Percentiles rank a stretch among this genome's conserved stretches.
Conservation (phyloP, 768 basidiomycete genomes). For the Lepiota brunneoincarnata region DNA sequence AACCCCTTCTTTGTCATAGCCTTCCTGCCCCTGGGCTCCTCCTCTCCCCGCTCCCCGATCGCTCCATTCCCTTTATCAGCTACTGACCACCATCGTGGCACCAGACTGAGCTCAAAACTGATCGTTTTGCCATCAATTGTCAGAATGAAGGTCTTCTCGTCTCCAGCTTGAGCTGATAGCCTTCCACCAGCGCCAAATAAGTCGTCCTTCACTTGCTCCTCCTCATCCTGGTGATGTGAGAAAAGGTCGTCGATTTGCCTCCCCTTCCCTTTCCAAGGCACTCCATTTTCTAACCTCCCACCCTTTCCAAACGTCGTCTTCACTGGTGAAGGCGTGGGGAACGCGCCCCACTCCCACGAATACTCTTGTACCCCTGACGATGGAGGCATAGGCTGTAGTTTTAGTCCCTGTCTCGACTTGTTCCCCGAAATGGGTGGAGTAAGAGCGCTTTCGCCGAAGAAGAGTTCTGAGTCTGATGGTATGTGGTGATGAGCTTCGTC, state of each 20-base stretch:
- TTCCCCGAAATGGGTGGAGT: constrained; percentile 2
- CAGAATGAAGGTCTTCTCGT: constrained; percentile 64
- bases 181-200: constrained; percentile 10
- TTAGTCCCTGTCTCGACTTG: neutral
- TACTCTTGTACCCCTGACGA: constrained; percentile 56
- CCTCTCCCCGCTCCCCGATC: no score
- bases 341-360: constrained; percentile 93
- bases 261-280: constrained; percentile 21
- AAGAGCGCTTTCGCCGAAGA: neutral
- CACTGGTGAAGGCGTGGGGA: constrained; percentile 77
- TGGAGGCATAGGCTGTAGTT: constrained; percentile 11
- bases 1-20: constrained; percentile 17
- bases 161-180: constrained; percentile 29
- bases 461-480: constrained; percentile 7
- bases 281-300: constrained; percentile 31
- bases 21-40: constrained; percentile 23
- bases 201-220: constrained; percentile 26
- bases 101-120: constrained; percentile 74
- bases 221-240: constrained; percentile 17
- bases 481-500: constrained; percentile 19
- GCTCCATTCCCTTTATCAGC: no score
- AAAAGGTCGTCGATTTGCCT: constrained; percentile 24
- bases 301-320: constrained; percentile 49
- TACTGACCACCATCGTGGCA: constrained; percentile 25
- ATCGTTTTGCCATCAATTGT: constrained; percentile 57